These are phyloP conservation scores for Cutaneotrichosporon dermatis DNA, from an alignment of 1,284 basidiomycete genomes.

Conservation along the genomic window DNA sequence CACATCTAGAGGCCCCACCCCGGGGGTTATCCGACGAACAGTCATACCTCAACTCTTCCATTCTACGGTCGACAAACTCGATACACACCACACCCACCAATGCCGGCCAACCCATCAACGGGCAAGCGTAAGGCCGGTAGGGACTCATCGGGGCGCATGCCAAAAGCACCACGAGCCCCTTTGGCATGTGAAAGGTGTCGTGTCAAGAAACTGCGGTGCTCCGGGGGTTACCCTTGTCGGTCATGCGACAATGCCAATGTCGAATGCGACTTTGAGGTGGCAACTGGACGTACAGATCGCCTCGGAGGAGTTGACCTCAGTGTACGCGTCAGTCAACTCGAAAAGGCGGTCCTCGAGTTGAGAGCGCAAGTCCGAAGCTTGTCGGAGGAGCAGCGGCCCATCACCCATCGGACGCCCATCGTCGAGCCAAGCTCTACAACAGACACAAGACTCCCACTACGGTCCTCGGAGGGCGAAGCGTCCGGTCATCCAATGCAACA, in stretches of 20 bases:
- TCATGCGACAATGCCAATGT: not conserved
- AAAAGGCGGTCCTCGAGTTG: not conserved
- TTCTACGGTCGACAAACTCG: too few species aligned
- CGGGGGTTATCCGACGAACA: too few species aligned
- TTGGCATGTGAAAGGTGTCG: not conserved
- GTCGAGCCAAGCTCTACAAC: too few species aligned
- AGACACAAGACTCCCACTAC: too few species aligned
- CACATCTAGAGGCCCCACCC: too few species aligned
- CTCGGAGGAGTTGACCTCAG: not conserved
- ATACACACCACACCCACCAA: too few species aligned
- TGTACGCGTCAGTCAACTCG: not conserved
- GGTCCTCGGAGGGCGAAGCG: too few species aligned
- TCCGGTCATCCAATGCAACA: too few species aligned
- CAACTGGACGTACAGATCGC: not conserved
- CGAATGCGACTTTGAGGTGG: not conserved
- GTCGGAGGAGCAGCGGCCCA: not conserved
- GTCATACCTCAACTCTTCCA: too few species aligned
- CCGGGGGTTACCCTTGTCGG: not conserved
- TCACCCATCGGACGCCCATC: too few species aligned
- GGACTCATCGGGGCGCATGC: not conserved
- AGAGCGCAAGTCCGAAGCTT: not conserved
- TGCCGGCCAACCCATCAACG: too few species aligned
- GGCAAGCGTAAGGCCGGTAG: too few species aligned
- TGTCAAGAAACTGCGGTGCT: not conserved
- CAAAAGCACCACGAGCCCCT: not conserved